Evolutionary conservation across 1,284 basidiomycete genomes (phyloP).

Genomic region (Boletus sp.): DNA sequence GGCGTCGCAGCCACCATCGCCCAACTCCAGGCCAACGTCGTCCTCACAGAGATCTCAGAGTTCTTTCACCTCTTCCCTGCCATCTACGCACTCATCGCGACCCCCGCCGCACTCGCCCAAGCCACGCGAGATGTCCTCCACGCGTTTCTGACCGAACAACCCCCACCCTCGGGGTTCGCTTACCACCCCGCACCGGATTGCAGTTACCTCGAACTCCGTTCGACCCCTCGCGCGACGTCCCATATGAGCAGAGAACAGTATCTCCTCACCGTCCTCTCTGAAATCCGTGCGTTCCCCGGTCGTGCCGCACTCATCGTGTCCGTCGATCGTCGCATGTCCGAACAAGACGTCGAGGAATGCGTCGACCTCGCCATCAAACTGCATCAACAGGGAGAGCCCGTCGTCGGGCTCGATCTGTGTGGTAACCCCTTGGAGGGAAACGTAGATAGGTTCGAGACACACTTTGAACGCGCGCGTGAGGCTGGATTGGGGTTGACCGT

Average conservation of each 20-base stretch:
- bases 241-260: conserved; percentile 62
- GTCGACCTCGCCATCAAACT: conserved; percentile 60
- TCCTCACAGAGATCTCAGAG: conserved; percentile 59
- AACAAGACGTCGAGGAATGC: conserved; percentile 54
- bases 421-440: conserved; percentile 73
- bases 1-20: conserved; percentile 23
- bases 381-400: conserved; percentile 56
- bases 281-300: conserved; percentile 60
- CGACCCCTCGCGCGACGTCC: conserved; percentile 62
- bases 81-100: conserved; percentile 75
- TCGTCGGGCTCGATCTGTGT: conserved; percentile 82
- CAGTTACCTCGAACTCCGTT: conserved; percentile 73
- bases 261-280: conserved; percentile 65
- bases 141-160: conserved; percentile 51
- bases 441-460: conserved; percentile 53
- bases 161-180: conserved; percentile 27
- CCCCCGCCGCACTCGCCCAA: conserved; percentile 51
- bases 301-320: conserved; percentile 70
- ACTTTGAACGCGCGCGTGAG: conserved; percentile 58
- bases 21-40: conserved; percentile 52
- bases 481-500: conserved; percentile 71
- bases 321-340: conserved; percentile 68
- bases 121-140: conserved; percentile 66
- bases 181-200: conserved; percentile 48
- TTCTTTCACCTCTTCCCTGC: conserved; percentile 78